Conservation (phyloP, 1,284 basidiomycete species). For the Cutaneotrichosporon cyanovorans region DNA sequence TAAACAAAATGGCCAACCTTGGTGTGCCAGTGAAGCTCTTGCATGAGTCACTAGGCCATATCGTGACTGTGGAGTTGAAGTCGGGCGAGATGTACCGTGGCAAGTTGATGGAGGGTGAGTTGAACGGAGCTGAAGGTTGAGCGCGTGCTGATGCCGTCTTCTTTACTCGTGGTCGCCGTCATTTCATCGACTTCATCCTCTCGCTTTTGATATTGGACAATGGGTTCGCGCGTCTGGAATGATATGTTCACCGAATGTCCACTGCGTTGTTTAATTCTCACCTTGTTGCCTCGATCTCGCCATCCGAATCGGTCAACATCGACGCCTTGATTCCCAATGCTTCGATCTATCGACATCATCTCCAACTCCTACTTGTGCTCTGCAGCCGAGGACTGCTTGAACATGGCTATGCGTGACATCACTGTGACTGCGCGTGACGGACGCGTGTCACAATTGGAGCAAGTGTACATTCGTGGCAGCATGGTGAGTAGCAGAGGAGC, state of each 20-base stretch:
- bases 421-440: conserved; percentile 97
- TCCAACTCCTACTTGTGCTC: too few species aligned
- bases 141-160: neutral
- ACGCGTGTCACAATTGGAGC: conserved; percentile 97
- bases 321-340: too few species aligned
- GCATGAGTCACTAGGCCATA: conserved; percentile 88
- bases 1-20: conserved; percentile 51
- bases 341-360: too few species aligned
- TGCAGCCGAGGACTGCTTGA: conserved; percentile 94
- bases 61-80: conserved; percentile 96
- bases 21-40: conserved; percentile 88
- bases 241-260: too few species aligned
- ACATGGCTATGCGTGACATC: conserved; percentile 93
- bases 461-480: conserved; percentile 96
- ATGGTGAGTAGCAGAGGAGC: too few species aligned
- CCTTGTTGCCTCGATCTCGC: too few species aligned
- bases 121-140: neutral
- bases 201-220: too few species aligned
- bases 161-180: too few species aligned
- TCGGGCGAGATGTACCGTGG: conserved; percentile 90
- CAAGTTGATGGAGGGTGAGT: conserved; percentile 83
- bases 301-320: too few species aligned
- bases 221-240: too few species aligned
- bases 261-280: too few species aligned
- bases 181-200: too few species aligned